phyloP scores from a whole-genome alignment of 2,329 filamentous ascomycete species.

The Neofusicoccum laricinum region DNA sequence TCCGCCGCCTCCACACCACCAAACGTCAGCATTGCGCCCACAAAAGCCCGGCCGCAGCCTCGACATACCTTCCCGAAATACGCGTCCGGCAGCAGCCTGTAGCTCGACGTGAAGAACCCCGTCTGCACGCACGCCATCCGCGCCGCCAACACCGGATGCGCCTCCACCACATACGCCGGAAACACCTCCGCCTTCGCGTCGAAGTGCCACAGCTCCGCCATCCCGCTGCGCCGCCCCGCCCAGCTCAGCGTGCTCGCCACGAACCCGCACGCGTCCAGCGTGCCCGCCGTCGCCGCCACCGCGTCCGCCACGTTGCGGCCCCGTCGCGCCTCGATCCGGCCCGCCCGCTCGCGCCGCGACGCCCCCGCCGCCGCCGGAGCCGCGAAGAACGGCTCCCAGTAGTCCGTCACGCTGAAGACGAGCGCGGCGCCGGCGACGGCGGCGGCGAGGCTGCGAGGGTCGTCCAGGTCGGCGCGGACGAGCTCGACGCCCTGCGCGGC shows the following conservation, averaged over 20 bases:
- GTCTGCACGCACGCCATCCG: conserved; percentile 23
- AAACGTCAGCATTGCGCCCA: background rate
- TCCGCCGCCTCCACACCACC: background rate
- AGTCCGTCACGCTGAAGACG: conserved; percentile 55
- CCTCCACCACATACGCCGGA: conserved; percentile 18
- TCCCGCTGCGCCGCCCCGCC: background rate
- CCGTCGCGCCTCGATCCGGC: conserved; percentile 18
- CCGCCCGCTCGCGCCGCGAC: conserved; percentile 16
- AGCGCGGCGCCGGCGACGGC: conserved; percentile 47
- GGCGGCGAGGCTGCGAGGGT: too few relatives aligned
- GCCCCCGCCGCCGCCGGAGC: background rate
- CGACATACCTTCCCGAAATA: conserved; percentile 5
- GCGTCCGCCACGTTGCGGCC: conserved; percentile 20
- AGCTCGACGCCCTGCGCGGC: conserved; percentile 49
- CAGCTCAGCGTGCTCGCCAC: conserved; percentile 18
- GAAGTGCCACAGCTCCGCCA: conserved; percentile 17
- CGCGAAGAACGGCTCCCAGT: conserved; percentile 21
- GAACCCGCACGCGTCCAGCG: conserved; percentile 17
- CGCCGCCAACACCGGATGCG: conserved; percentile 18
- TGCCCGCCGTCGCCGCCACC: conserved; percentile 6
- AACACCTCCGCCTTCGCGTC: conserved; percentile 22
- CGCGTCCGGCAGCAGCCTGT: background rate
- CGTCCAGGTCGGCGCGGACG: conserved; percentile 49
- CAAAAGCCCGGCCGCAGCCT: background rate
- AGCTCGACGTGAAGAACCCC: conserved; percentile 20